These are phyloP conservation scores for Gastroboletus turbinatus DNA, from an alignment of 1,284 basidiomycete genomes.

Conservation along the genomic window DNA sequence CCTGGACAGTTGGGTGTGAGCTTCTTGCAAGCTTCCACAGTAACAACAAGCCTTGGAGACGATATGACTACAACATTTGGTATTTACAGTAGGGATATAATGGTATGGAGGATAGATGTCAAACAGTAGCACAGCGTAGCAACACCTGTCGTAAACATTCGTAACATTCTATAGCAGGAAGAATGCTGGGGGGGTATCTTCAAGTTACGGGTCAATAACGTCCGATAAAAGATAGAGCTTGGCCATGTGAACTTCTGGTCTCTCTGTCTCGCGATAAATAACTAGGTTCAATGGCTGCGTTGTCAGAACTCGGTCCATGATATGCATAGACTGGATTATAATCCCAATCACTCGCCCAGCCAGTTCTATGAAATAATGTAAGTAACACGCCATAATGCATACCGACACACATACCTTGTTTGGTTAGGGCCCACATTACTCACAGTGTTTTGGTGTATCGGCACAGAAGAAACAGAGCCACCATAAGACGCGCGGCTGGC, in stretches of 20 bases:
- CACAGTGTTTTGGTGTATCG: slow-evolving; percentile 2
- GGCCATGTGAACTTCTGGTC: slow-evolving; percentile 2
- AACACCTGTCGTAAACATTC: background rate
- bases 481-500: background rate
- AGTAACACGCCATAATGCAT: background rate
- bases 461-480: background rate
- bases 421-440: slow-evolving; percentile 1
- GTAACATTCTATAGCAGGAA: background rate
- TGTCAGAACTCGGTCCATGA: slow-evolving; percentile 6
- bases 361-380: slow-evolving; percentile 9
- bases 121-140: background rate
- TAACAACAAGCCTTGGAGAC: background rate
- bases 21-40: background rate
- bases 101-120: slow-evolving; percentile 6
- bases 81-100: slow-evolving; percentile 22
- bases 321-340: slow-evolving; percentile 6
- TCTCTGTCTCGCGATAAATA: slow-evolving; percentile 6
- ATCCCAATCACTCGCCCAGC: slow-evolving; percentile 28
- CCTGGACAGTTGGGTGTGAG: background rate
- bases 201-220: slow-evolving; percentile 9
- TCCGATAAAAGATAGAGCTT: slow-evolving; percentile 9
- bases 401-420: slow-evolving; percentile 10
- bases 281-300: background rate
- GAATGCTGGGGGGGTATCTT: slow-evolving; percentile 1
- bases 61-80: slow-evolving; percentile 10